phyloP scores from a whole-genome alignment of 352 stramenopile species.

The Phytophthora hybrid region DNA sequence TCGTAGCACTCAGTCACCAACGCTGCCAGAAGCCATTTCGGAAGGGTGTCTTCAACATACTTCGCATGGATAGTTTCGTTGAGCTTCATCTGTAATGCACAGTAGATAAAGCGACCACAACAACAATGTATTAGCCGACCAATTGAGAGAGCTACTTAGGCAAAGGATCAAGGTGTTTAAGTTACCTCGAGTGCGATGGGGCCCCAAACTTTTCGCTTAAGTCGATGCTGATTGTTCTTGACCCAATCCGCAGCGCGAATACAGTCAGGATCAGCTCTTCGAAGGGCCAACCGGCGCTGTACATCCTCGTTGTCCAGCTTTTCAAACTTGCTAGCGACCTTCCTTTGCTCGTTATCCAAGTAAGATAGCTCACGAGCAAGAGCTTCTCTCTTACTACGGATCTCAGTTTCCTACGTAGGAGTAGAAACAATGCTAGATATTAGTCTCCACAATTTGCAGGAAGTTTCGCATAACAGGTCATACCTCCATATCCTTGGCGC shows the following conservation, averaged over 20 bases:
- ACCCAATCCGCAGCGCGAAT: slow-evolving; percentile 84
- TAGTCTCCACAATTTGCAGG: not conserved
- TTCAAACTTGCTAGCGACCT: slow-evolving; percentile 61
- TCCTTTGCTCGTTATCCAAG: slow-evolving; percentile 62
- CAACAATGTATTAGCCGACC: not conserved
- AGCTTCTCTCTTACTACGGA: slow-evolving; percentile 72
- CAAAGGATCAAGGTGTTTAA: not conserved
- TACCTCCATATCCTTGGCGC: slow-evolving; percentile 78
- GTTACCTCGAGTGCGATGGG: slow-evolving; percentile 79
- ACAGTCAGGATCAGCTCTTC: slow-evolving; percentile 70
- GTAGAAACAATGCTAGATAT: not conserved
- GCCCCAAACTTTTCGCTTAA: slow-evolving; percentile 85
- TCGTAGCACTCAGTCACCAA: slow-evolving; percentile 84
- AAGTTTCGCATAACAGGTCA: not conserved
- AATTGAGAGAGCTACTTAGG: not conserved
- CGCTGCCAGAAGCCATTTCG: slow-evolving; percentile 79
- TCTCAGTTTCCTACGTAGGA: slow-evolving; percentile 66
- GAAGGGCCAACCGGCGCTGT: slow-evolving; percentile 67
- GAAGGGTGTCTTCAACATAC: slow-evolving; percentile 86
- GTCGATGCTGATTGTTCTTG: slow-evolving; percentile 66
- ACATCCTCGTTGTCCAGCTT: slow-evolving; percentile 82
- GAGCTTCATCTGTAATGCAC: slow-evolving; percentile 67
- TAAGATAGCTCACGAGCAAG: slow-evolving; percentile 54
- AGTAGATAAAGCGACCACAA: not conserved
- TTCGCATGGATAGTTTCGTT: slow-evolving; percentile 83